Base-by-base conservation (phyloP, 768 basidiomycete species). In the Tylopilus subfusipes region DNA sequence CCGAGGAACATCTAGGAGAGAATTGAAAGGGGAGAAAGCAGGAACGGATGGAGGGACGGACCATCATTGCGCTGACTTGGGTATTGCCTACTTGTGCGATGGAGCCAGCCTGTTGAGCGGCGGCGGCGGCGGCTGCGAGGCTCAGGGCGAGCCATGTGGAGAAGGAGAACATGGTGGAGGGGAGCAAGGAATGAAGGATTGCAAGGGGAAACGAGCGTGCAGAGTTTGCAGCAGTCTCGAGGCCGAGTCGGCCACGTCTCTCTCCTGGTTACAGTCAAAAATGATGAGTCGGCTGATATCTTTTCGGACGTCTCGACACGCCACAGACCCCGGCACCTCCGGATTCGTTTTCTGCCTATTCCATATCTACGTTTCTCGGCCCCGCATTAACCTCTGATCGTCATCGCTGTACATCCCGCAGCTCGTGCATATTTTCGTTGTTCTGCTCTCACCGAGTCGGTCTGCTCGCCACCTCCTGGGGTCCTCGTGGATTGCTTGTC, bases 1-100 rank as follows among this genome's bases (percentile, higher is more conserved):
- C 89, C 91, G 48, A 93, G 72, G 68, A 93, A 91, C 82, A 88
- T 83, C 88, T 88, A 64, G 61, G 18, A 44, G 38, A 21, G 8
- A 27, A 50, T 48, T 42, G 27, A 24, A 52, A 36, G 38, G 24
- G 33, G 29, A 25, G 43, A 18, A 50, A 47, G 7, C 2, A 42
- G 9, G 31, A 42, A 44, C 36, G 19, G 13, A 22, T 27, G 31
- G n/a, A 51, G 44, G 11, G 36, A 67, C 75, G 51, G 22, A 81
- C 80, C 80, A 82, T 82, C 80, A 82, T 82, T 0, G 75, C 81
- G 46, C 74, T 76, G 57, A 82, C 77, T 49, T 65, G 67, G 0
- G 81, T 81, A 30, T 51, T 51, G 34, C 71, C 67, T 1, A 57
- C 71, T 16, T 64, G 52, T 1, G 52, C 53, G 39, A 71, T 50